Conservation (phyloP, 176 grass and related monocot genomes). For the Triticum monococcum region DNA sequence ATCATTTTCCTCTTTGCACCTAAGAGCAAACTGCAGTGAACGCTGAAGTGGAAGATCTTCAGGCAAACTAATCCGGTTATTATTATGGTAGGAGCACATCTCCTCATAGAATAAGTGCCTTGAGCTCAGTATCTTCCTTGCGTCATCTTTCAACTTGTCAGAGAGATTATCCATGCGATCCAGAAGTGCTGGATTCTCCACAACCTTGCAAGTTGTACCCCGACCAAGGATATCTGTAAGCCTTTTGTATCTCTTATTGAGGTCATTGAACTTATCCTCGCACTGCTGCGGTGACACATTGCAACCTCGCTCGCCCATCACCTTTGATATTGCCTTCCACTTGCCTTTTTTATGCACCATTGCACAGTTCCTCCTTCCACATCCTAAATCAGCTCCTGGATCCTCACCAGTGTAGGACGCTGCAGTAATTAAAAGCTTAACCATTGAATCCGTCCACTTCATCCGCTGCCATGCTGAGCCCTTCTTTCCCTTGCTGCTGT, state of each 20-base stretch:
- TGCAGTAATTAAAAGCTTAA: constrained; percentile 57
- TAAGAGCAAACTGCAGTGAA: constrained; percentile 53
- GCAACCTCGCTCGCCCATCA: constrained; percentile 57
- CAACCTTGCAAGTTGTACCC: constrained; percentile 57
- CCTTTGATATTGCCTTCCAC: constrained; percentile 66
- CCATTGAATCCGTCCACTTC: constrained; percentile 75
- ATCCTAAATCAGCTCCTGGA: constrained; percentile 33
- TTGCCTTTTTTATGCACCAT: constrained; percentile 71
- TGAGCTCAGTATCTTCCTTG: constrained; percentile 62
- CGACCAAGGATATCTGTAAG: constrained; percentile 64
- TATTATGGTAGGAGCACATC: constrained; percentile 77
- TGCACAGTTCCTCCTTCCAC: constrained; percentile 42
- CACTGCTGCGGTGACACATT: constrained; percentile 67
- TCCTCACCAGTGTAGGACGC: constrained; percentile 56
- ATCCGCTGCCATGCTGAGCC: constrained; percentile 50
- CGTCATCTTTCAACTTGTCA: constrained; percentile 57
- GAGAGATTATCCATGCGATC: constrained; percentile 46
- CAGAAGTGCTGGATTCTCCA: constrained; percentile 56
- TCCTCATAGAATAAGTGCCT: constrained; percentile 74
- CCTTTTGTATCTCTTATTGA: constrained; percentile 75
- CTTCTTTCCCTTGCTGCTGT: constrained; percentile 49
- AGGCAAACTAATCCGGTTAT: constrained; percentile 46
- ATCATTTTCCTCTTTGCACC: constrained; percentile 54
- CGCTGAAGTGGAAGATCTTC: constrained; percentile 53
- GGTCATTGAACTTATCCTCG: constrained; percentile 81